Evolutionary conservation across 345 rosid species (phyloP).

Genomic region (Brassica cretica): DNA sequence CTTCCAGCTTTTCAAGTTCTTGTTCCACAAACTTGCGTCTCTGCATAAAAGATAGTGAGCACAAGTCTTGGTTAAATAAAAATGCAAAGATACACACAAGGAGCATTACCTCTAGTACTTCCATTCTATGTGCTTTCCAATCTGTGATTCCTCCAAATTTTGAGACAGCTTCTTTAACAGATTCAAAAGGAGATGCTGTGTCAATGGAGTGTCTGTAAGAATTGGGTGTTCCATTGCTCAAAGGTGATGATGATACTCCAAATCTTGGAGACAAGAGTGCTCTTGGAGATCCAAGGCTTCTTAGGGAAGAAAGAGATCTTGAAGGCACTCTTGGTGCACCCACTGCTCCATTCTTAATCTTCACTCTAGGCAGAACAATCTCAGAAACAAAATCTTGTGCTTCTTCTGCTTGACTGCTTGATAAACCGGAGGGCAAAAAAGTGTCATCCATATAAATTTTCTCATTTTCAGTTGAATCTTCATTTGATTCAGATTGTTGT

Average conservation of each 20-base stretch:
- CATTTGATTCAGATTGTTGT: constrained; percentile 22
- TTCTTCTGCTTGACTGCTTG: constrained; percentile 26
- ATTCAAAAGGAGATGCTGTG: constrained; percentile 85
- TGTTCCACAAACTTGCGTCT: constrained; percentile 69
- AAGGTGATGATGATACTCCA: constrained; percentile 37
- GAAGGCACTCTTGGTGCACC: constrained; percentile 33
- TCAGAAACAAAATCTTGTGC: constrained; percentile 26
- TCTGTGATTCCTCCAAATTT: constrained; percentile 95
- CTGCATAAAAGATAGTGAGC: constrained; percentile 39
- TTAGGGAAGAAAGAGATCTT: constrained; percentile 31
- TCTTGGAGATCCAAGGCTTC: constrained; percentile 38
- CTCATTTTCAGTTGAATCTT: constrained; percentile 25
- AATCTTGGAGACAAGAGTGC: constrained; percentile 41
- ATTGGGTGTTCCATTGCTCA: constrained; percentile 39
- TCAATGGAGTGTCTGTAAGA: constrained; percentile 65
- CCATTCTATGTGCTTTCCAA: constrained; percentile 90
- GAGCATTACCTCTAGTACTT: constrained; percentile 68
- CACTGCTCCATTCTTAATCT: constrained; percentile 32
- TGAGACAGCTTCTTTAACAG: constrained; percentile 94
- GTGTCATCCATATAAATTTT: constrained; percentile 34
- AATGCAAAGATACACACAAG: background rate
- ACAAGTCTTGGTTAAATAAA: constrained; percentile 2
- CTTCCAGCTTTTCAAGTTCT: constrained; percentile 67
- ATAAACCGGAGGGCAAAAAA: constrained; percentile 24
- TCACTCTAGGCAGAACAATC: constrained; percentile 43